phyloP scores from a whole-genome alignment of 1,139 yeast genomes.

The Suhomyces yuchorum region DNA sequence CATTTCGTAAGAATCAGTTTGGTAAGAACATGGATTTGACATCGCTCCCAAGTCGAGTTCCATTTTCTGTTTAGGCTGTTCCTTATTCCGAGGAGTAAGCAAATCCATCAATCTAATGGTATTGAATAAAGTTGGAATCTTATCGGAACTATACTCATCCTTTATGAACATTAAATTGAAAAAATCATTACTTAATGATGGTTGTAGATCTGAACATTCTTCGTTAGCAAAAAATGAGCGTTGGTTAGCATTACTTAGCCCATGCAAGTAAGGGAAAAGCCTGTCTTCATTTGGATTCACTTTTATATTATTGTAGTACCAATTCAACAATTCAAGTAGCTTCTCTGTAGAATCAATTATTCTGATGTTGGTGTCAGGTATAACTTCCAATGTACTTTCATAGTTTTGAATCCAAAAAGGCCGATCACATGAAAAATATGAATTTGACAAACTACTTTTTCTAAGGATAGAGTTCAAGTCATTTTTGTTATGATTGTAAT shows the following conservation, averaged over 20 bases:
- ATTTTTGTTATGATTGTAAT: conserved; percentile 13
- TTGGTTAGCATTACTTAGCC: conserved; percentile 31
- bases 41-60: conserved; percentile 6
- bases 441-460: conserved; percentile 16
- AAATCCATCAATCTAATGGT: conserved; percentile 27
- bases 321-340: conserved; percentile 27
- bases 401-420: conserved; percentile 17
- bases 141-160: conserved; percentile 6
- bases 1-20: conserved; percentile 16
- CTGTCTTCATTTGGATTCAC: neutral
- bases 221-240: conserved; percentile 26
- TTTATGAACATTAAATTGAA: conserved; percentile 26
- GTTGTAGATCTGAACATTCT: neutral
- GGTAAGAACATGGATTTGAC: conserved; percentile 9
- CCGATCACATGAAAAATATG: conserved; percentile 6
- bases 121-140: conserved; percentile 22
- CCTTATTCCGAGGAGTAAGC: conserved; percentile 13
- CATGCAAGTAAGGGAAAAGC: conserved; percentile 44
- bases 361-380: conserved; percentile 15
- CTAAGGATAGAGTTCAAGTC: conserved; percentile 15
- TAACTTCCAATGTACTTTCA: conserved; percentile 15
- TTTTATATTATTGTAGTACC: conserved; percentile 25
- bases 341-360: conserved; percentile 19
- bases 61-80: conserved; percentile 1
- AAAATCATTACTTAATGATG: conserved; percentile 9